Percentiles rank a stretch among this genome's conserved stretches.
phyloP scores from a whole-genome alignment of 495 filamentous ascomycete genomes.

The Platismatia glauca region DNA sequence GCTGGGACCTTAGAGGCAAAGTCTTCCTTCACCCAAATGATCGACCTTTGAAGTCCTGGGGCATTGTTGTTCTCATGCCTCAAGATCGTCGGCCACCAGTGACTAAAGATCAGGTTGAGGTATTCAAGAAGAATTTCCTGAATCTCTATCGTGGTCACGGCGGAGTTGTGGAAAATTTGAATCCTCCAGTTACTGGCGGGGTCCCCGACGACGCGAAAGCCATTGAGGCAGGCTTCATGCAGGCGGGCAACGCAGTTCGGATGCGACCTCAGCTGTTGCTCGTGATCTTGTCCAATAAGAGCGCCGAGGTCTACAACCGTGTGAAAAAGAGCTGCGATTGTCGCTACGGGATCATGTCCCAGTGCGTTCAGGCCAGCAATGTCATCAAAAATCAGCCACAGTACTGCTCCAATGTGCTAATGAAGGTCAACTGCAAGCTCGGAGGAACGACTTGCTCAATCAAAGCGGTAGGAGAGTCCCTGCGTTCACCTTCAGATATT shows the following conservation, averaged over 20 bases:
- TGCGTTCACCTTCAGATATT: background rate
- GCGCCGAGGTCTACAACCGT: slow-evolving; percentile 56
- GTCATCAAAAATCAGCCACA: slow-evolving; percentile 56
- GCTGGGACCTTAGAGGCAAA: slow-evolving; percentile 78
- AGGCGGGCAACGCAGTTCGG: slow-evolving; percentile 35
- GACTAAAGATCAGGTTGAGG: slow-evolving; percentile 36
- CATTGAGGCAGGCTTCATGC: slow-evolving; percentile 45
- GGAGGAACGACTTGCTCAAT: slow-evolving; percentile 59
- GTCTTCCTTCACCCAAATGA: slow-evolving; percentile 59
- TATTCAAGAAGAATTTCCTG: slow-evolving; percentile 53
- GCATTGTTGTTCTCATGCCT: slow-evolving; percentile 47
- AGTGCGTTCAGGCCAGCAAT: slow-evolving; percentile 55
- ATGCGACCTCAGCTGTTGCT: slow-evolving; percentile 41
- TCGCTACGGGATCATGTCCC: slow-evolving; percentile 66
- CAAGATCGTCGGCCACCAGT: slow-evolving; percentile 26
- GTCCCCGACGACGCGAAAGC: slow-evolving; percentile 40
- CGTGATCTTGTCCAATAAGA: slow-evolving; percentile 61
- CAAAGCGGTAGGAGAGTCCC: slow-evolving; percentile 15
- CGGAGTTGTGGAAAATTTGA: slow-evolving; percentile 43
- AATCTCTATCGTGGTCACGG: slow-evolving; percentile 62
- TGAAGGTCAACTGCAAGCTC: slow-evolving; percentile 97
- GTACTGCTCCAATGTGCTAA: slow-evolving; percentile 78
- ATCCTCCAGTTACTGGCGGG: slow-evolving; percentile 28
- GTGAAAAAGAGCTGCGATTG: slow-evolving; percentile 80
- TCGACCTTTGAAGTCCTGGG: slow-evolving; percentile 57